These are phyloP conservation scores for Xylaria multiplex DNA, from an alignment of 2,329 filamentous ascomycete genomes.

Conservation along the genomic window DNA sequence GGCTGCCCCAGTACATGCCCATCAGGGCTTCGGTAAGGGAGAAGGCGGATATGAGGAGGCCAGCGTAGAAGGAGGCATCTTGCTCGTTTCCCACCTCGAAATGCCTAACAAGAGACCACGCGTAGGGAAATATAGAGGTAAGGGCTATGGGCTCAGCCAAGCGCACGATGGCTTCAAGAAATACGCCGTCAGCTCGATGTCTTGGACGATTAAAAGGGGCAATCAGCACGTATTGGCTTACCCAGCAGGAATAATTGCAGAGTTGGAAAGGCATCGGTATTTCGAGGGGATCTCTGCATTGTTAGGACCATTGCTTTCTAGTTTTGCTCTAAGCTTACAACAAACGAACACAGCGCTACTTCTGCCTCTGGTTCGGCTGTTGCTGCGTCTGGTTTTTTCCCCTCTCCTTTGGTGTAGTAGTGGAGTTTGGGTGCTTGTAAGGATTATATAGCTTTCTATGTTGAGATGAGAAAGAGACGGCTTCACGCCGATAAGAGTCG, in stretches of 20 bases:
- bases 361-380: constrained; percentile 27
- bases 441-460: neutral
- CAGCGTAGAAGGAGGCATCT: constrained; percentile 88
- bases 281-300: constrained; percentile 61
- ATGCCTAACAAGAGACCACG: constrained; percentile 82
- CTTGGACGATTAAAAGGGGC: neutral
- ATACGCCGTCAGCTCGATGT: constrained; percentile 21
- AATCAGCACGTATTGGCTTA: constrained; percentile 56
- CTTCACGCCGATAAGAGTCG: neutral
- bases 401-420: too few species aligned
- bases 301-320: constrained; percentile 63
- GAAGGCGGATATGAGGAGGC: constrained; percentile 87
- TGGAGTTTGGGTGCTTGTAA: neutral
- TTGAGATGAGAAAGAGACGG: neutral
- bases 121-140: constrained; percentile 93
- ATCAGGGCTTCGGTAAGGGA: constrained; percentile 83
- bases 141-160: constrained; percentile 92
- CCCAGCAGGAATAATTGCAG: constrained; percentile 86
- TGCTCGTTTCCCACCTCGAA: constrained; percentile 76
- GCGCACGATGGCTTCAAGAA: constrained; percentile 80
- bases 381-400: constrained; percentile 8
- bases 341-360: constrained; percentile 53
- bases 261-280: constrained; percentile 81
- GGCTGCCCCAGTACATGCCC: constrained; percentile 86
- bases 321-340: constrained; percentile 57